Base-by-base conservation (phyloP, 169 alveolate genomes). In the Babesia ovata region DNA sequence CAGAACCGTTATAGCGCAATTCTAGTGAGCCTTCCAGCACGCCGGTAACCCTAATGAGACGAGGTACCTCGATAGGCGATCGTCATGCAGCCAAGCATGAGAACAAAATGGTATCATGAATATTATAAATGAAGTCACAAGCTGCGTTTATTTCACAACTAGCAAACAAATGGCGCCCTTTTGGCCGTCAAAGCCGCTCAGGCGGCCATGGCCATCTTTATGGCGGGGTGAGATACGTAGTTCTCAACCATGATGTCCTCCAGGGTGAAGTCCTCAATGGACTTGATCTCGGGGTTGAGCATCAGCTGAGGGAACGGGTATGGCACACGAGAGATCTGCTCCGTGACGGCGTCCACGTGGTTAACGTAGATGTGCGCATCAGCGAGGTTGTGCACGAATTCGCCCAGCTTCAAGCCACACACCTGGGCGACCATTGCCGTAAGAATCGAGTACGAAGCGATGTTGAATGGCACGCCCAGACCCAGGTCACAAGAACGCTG, bases 401-500 rank as follows among this genome's bases (percentile, higher is more conserved):
- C 97, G 39, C 98, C 98, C 26, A 97, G 94, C 67, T 88, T 59
- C 42, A 95, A 78, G 8, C 93, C 96, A 26, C 94, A 67, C 24
- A 95, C 97, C 70, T 98, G 97, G 0, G 99, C 99, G 10, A 97
- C 70, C 98, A 98, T 95, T 72, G 93, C 92, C 53, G 99, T 95
- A 49, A 98, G 85, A 17, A 98, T 88, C n/a, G 99, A 85, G 87
- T 98, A 98, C 54, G 97, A 91, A 9, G 99, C 99, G 58, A 98
- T 96, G 84, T 97, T 97, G 88, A 97, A 98, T 22, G 99, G 99
- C 1, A 97, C 98, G 36, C 99, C 99, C 42, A 98, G 91, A 29
- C 99, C 99, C 92, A 97, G 91, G 83, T 98, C 99, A 83, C 98
- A 93, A 26, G 99, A 94, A 61, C 99, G 92, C 86, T 98, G 98